phyloP scores from a whole-genome alignment of 768 basidiomycete genomes.

The Infundibulicybe gibba region DNA sequence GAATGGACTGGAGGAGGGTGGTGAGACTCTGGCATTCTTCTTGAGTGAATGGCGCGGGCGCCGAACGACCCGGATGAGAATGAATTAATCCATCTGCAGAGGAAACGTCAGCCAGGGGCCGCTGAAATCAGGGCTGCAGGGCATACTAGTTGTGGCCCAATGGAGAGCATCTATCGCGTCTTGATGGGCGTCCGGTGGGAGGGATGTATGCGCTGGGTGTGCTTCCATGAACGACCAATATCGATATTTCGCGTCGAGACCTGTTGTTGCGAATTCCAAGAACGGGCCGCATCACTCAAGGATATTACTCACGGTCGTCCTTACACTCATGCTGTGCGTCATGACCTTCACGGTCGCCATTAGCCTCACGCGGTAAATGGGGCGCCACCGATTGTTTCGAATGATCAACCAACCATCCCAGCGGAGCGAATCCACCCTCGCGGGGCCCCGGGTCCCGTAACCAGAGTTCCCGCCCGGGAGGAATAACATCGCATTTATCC shows the following conservation, averaged over 20 bases:
- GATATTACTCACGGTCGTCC: conserved; percentile 41
- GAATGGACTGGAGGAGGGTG: no score
- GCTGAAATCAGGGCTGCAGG: not conserved
- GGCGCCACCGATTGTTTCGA: conserved; percentile 45
- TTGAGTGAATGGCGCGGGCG: no score
- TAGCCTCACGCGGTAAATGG: conserved; percentile 19
- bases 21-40: no score
- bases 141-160: conserved; percentile 75
- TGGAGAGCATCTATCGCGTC: conserved; percentile 77
- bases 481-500: conserved; percentile 21
- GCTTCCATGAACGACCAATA: conserved; percentile 63
- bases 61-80: no score
- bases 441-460: conserved; percentile 38
- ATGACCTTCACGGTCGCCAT: conserved; percentile 15
- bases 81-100: conserved; percentile 56
- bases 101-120: not conserved
- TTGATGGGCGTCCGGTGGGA: conserved; percentile 50
- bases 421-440: conserved; percentile 28
- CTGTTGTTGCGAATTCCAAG: conserved; percentile 30
- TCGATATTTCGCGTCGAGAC: conserved; percentile 69
- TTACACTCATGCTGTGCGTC: conserved; percentile 4
- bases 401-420: conserved; percentile 67
- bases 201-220: conserved; percentile 41
- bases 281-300: not conserved
- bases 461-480: conserved; percentile 58